Conservation (phyloP, 306 rosid species). For the Citrullus mucosospermus region DNA sequence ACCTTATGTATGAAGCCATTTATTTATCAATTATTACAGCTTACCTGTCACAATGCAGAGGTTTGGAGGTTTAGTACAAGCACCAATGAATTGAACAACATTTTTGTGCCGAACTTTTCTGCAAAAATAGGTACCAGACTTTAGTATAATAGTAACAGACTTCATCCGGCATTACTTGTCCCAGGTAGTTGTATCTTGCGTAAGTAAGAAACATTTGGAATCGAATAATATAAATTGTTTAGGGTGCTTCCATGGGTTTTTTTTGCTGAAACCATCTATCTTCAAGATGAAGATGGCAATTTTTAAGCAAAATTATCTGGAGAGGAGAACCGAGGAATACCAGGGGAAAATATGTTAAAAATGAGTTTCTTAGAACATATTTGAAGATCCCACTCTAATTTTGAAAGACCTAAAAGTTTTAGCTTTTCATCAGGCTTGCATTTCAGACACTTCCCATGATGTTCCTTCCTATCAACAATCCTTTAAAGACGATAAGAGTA, state of each 20-base stretch:
- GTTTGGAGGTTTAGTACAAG: slow-evolving; percentile 81
- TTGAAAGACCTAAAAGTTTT: not conserved
- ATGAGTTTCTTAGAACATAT: not conserved
- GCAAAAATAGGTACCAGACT: slow-evolving; percentile 15
- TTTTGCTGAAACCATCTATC: not conserved
- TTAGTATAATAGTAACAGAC: not conserved
- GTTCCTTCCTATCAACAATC: not conserved
- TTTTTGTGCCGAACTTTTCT: slow-evolving; percentile 98
- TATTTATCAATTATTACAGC: slow-evolving; percentile 10
- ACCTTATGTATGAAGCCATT: not conserved
- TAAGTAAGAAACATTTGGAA: not conserved
- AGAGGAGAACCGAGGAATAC: not conserved
- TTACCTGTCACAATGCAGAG: slow-evolving; percentile 94
- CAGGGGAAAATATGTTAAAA: not conserved
- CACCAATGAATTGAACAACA: slow-evolving; percentile 98
- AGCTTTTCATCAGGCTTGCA: not conserved
- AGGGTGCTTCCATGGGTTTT: not conserved
- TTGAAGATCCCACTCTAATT: not conserved
- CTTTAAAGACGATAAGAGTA: not conserved
- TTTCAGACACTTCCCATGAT: not conserved
- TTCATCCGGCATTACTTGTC: not conserved
- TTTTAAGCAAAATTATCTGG: not conserved
- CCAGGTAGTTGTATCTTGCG: not conserved
- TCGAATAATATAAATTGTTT: not conserved
- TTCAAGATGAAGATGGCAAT: not conserved